Evolutionary conservation across 2,329 filamentous ascomycete species (phyloP).

Genomic region (Leptodontidium sp.): DNA sequence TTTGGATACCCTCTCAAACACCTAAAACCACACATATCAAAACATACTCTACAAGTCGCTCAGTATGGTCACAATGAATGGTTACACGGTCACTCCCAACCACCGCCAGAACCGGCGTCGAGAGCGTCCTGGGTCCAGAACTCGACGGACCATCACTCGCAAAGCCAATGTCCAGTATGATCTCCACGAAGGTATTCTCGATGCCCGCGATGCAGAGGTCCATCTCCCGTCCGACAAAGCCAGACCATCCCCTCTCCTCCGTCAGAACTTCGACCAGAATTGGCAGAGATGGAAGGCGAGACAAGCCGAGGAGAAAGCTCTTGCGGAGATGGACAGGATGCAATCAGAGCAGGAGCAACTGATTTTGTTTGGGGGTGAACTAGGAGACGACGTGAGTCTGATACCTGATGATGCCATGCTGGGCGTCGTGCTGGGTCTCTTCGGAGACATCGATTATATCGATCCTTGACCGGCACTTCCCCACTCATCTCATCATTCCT

Average conservation of each 20-base stretch:
- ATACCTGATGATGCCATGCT: slow-evolving; percentile 43
- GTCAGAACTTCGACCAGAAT: slow-evolving; percentile 45
- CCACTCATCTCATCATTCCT: slow-evolving; percentile 28
- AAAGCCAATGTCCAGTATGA: slow-evolving; percentile 40
- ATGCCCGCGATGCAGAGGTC: slow-evolving; percentile 40
- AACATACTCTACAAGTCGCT: slow-evolving; percentile 8
- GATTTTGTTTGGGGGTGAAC: slow-evolving; percentile 44
- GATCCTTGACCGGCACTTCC: slow-evolving; percentile 41
- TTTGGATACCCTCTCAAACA: slow-evolving; percentile 22
- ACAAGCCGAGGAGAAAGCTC: slow-evolving; percentile 41
- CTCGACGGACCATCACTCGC: slow-evolving; percentile 42
- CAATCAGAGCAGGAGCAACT: slow-evolving; percentile 42
- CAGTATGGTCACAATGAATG: slow-evolving; percentile 38
- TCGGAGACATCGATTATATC: slow-evolving; percentile 47
- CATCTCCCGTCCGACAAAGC: slow-evolving; percentile 41
- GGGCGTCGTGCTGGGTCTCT: slow-evolving; percentile 44
- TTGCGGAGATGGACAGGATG: slow-evolving; percentile 38
- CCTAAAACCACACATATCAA: slow-evolving; percentile 7
- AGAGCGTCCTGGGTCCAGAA: slow-evolving; percentile 45
- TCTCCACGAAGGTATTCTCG: slow-evolving; percentile 39
- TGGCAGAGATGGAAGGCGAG: slow-evolving; percentile 45
- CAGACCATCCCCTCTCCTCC: slow-evolving; percentile 42
- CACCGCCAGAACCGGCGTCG: slow-evolving; percentile 45
- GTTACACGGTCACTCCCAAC: slow-evolving; percentile 35
- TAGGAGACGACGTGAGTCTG: slow-evolving; percentile 46